These are phyloP conservation scores for Cornus suecica DNA, from an alignment of 148 eudicot species.

Conservation along the genomic window DNA sequence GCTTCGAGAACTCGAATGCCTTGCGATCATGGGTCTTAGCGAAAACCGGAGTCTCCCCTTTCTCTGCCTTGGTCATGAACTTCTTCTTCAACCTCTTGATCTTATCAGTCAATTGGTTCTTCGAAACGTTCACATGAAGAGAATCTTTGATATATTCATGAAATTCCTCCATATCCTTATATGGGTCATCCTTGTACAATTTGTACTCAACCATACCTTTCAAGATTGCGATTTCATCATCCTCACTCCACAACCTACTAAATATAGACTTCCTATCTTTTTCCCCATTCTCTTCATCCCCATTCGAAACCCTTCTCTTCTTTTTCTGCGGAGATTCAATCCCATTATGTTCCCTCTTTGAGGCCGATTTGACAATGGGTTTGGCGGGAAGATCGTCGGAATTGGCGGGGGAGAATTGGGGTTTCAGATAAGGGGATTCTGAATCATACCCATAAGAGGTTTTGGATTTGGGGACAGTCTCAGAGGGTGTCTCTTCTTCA, in stretches of 20 bases:
- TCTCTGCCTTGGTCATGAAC: conserved; percentile 31
- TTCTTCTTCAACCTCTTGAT: conserved; percentile 53
- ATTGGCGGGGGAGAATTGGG: conserved; percentile 19
- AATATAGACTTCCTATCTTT: conserved; percentile 27
- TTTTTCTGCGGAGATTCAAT: conserved; percentile 21
- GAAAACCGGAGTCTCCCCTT: conserved; percentile 31
- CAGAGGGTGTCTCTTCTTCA: neutral
- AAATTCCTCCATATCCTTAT: conserved; percentile 25
- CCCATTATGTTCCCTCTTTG: conserved; percentile 8
- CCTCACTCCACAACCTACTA: conserved; percentile 52
- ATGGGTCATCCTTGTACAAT: conserved; percentile 20
- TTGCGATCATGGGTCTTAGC: conserved; percentile 38
- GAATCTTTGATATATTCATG: conserved; percentile 32
- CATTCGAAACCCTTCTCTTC: conserved; percentile 21
- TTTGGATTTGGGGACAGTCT: neutral
- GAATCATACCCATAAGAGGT: conserved; percentile 19
- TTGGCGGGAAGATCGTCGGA: conserved; percentile 28
- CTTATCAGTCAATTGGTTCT: conserved; percentile 48
- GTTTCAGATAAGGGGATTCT: conserved; percentile 11
- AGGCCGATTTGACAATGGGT: conserved; percentile 9
- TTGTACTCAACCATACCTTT: conserved; percentile 44
- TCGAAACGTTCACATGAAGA: conserved; percentile 24
- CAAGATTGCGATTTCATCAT: conserved; percentile 43
- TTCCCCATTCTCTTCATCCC: conserved; percentile 19
- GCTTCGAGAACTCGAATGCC: conserved; percentile 40